Base-by-base conservation (phyloP, 805 yeast species). In the Vanderwaltozyma yarrowii region DNA sequence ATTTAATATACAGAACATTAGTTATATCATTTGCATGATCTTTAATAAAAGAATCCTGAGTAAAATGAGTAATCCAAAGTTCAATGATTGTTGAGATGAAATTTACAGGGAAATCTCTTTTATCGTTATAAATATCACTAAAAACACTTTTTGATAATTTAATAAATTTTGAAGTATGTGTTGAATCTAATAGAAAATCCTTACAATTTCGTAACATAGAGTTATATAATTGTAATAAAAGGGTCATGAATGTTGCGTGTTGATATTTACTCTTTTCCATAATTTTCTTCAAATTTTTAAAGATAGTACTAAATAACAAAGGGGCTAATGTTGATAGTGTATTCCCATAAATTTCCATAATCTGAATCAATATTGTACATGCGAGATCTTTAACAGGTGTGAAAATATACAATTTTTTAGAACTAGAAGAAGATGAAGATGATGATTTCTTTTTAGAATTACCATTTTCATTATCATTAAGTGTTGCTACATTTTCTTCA, bases 241-340 rank as follows among this genome's bases (percentile, higher is more conserved):
- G 40, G 12, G 54, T 60, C 45, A 55, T 48, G 29, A 51, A 51
- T 5, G 50, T 39, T 5, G 61, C 51, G 42, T 64, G 63, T 12
- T 49, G 32, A 33, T 60, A 45, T 39, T 60, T 62, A 23, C 45
- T 45, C 27, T 60, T 51, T 24, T 59, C 59, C 13, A 48, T 39
- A 33, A 46, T 46, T 37, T 63, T 64, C 40, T 62, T 65, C 17
- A 66, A 32, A 16, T 58, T 50, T 41, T 60, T 64, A 38, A 62
- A 47, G 5, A 60, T 32, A 1, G 51, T 39, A 7, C 58, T 37
- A 13, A 60, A 35, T 4, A 65, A 27, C 4, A 60, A 40, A 6
- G 70, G 64, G 1, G 54, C 49, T 29, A 64, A 51, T 1, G 69
- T 60, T 5, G 57, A 49, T 2, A 65, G 41, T 10, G 56, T 57